Conservation (phyloP, 2,329 filamentous ascomycete species). For the Beauveria medogensis region DNA sequence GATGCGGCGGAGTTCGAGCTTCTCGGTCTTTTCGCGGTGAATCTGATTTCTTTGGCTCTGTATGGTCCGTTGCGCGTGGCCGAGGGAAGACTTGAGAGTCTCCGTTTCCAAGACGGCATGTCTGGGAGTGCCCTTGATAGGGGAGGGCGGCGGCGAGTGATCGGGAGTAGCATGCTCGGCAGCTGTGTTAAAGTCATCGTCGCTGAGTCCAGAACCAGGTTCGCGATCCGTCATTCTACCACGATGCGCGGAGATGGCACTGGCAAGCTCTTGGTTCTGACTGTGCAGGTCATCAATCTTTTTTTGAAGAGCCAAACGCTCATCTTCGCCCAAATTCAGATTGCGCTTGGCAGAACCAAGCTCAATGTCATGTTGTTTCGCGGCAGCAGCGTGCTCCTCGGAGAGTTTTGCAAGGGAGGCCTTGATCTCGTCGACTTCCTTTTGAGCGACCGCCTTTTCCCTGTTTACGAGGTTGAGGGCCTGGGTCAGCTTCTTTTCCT, state of each 20-base stretch:
- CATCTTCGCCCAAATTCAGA: slow-evolving; percentile 67
- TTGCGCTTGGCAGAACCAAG: slow-evolving; percentile 75
- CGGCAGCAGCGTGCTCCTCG: slow-evolving; percentile 68
- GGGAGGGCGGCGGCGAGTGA: slow-evolving; percentile 82
- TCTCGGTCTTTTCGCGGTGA: slow-evolving; percentile 97
- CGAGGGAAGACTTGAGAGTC: slow-evolving; percentile 86
- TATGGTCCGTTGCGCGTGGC: slow-evolving; percentile 93
- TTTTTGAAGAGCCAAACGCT: slow-evolving; percentile 68
- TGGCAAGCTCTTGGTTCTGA: slow-evolving; percentile 87
- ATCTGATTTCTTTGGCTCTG: slow-evolving; percentile 92
- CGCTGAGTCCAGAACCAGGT: slow-evolving; percentile 47
- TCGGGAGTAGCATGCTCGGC: slow-evolving; percentile 71
- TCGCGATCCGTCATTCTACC: slow-evolving; percentile 60
- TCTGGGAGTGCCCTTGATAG: slow-evolving; percentile 82
- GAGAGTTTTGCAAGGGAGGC: slow-evolving; percentile 66
- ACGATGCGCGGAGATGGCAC: slow-evolving; percentile 67
- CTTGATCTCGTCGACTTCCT: slow-evolving; percentile 86
- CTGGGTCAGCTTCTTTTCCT: slow-evolving; percentile 74
- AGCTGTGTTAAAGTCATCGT: slow-evolving; percentile 57
- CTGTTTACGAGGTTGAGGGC: slow-evolving; percentile 59
- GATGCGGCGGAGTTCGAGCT: slow-evolving; percentile 89
- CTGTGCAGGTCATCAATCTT: slow-evolving; percentile 81
- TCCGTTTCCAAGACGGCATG: slow-evolving; percentile 91
- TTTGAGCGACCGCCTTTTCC: slow-evolving; percentile 71
- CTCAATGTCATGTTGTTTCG: slow-evolving; percentile 85